Conservation (phyloP, 352 stramenopile genomes). For the Globisporangium spinosum region DNA sequence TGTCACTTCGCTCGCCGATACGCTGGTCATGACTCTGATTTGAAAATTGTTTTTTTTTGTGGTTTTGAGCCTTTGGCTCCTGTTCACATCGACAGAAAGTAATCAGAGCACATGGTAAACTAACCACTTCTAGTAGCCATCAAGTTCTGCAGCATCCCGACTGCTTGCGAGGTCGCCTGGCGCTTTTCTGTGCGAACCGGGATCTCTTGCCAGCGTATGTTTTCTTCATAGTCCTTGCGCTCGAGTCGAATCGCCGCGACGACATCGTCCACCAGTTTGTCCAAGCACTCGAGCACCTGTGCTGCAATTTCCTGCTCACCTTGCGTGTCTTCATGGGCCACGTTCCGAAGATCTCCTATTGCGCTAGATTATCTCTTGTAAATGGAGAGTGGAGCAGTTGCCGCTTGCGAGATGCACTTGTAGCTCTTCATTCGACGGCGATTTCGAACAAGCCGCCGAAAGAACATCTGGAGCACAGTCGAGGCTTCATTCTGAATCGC, state of each 20-base stretch:
- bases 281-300: conserved; percentile 29
- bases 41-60: background rate
- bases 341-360: conserved; percentile 5
- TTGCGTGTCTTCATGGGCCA: conserved; percentile 14
- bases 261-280: conserved; percentile 33
- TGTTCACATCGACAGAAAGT: background rate
- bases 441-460: conserved; percentile 17
- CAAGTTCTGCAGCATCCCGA: conserved; percentile 14
- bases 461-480: conserved; percentile 35
- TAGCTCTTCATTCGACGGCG: conserved; percentile 8
- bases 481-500: conserved; percentile 31
- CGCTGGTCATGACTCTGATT: conserved; percentile 25
- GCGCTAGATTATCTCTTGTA: conserved; percentile 9
- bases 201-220: conserved; percentile 29
- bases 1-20: conserved; percentile 27
- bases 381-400: background rate
- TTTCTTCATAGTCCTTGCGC: conserved; percentile 21
- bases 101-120: background rate
- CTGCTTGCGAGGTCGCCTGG: conserved; percentile 21
- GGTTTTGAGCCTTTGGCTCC: background rate
- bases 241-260: conserved; percentile 17
- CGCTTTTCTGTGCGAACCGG: conserved; percentile 40
- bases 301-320: conserved; percentile 26
- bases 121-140: background rate
- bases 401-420: background rate